Conservation (phyloP, 768 basidiomycete genomes). For the Cantharellus cinnabarinus region DNA sequence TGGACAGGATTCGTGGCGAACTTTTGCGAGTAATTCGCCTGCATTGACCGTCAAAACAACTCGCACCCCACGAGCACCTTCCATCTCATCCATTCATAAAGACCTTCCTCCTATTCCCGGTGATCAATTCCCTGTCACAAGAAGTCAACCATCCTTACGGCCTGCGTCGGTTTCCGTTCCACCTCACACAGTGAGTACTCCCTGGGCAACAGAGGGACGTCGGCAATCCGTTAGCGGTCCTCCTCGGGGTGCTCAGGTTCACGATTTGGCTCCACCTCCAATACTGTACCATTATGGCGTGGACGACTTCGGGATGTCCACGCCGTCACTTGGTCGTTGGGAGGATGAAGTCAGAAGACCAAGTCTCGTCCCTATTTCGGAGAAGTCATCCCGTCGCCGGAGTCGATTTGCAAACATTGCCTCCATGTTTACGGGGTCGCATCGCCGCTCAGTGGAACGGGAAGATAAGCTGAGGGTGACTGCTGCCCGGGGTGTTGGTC, state of each 20-base stretch:
- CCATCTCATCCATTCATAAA: constrained; percentile 22
- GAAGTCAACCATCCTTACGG: constrained; percentile 44
- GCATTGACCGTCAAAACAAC: constrained; percentile 8
- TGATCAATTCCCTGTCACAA: constrained; percentile 19
- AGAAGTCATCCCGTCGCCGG: neutral
- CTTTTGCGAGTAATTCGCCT: neutral
- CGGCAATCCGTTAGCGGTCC: constrained; percentile 63
- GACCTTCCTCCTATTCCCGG: constrained; percentile 58
- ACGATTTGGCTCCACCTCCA: constrained; percentile 14
- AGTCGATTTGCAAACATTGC: neutral
- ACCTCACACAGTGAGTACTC: constrained; percentile 30
- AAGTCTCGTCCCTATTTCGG: neutral
- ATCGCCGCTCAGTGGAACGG: neutral
- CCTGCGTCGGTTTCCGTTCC: constrained; percentile 25
- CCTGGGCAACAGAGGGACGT: constrained; percentile 18
- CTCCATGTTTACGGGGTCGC: neutral
- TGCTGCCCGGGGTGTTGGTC: neutral
- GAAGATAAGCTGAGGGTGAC: neutral
- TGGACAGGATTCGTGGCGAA: too few relatives aligned
- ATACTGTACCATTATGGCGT: neutral
- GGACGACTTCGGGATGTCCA: constrained; percentile 51
- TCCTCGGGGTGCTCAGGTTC: constrained; percentile 20
- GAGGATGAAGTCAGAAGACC: neutral
- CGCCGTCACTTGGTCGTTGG: constrained; percentile 29
- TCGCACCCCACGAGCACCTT: constrained; percentile 9